These are phyloP conservation scores for Podospora conica DNA, from an alignment of 495 filamentous ascomycete genomes.

Conservation along the genomic window DNA sequence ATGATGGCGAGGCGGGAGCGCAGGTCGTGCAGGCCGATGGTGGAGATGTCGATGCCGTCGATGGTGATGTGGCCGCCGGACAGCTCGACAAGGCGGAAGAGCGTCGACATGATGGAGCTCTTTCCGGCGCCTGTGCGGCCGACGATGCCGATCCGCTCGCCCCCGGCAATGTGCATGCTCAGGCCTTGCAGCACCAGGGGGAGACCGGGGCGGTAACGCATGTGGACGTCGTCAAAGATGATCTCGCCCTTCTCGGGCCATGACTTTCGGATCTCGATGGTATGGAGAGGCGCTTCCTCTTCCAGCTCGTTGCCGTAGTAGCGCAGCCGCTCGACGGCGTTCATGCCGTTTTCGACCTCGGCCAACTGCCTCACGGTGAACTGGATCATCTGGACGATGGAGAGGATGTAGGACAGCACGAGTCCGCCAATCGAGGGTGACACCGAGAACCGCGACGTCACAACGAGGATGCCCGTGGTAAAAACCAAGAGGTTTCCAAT, in stretches of 20 bases:
- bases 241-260: conserved; percentile 90
- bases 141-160: conserved; percentile 89
- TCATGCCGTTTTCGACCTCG: conserved; percentile 97
- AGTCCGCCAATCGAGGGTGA: conserved; percentile 77
- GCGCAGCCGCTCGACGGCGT: conserved; percentile 86
- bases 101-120: conserved; percentile 84
- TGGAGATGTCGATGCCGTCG: conserved; percentile 84
- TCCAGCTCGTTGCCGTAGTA: conserved; percentile 86
- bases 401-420: conserved; percentile 85
- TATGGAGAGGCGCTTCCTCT: conserved; percentile 77
- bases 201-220: conserved; percentile 80
- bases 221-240: conserved; percentile 74
- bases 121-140: conserved; percentile 94
- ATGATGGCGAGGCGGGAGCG: conserved; percentile 89
- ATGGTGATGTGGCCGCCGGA: conserved; percentile 79
- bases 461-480: conserved; percentile 80
- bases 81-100: conserved; percentile 87
- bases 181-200: conserved; percentile 80
- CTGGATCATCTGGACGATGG: conserved; percentile 93
- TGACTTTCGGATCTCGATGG: conserved; percentile 54
- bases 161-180: conserved; percentile 68
- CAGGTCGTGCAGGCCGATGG: conserved; percentile 76
- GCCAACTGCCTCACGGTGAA: conserved; percentile 92
- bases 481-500: conserved; percentile 81
- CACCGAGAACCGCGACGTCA: conserved; percentile 87